Base-by-base conservation (phyloP, 495 filamentous ascomycete genomes). In the Aspergillus mulundensis region DNA sequence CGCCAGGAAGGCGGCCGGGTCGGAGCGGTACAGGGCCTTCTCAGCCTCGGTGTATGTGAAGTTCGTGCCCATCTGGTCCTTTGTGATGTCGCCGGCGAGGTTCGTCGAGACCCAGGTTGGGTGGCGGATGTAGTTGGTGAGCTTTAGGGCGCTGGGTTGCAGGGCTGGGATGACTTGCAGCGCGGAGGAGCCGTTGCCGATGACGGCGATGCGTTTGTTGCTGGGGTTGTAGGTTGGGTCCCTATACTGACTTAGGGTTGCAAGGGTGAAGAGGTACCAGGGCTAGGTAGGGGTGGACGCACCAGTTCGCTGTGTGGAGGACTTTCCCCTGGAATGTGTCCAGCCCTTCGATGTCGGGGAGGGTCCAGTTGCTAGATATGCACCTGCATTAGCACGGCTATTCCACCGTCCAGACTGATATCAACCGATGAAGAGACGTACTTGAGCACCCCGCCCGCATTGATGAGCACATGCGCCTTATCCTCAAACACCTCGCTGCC, bases 151-250 rank as follows among this genome's bases (percentile, higher is more conserved):
- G 1, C n/a, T 56, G 47, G 43, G 21, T 12, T 36, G 32, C 28
- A 88, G 76, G 32, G 77, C 72, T 0, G 84, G 81, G 1, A 85
- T 69, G 11, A 87, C 72, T 59, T 88, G 84, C n/a, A 72, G 65
- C 1, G 65, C 70, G 11, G 72, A 76, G 8, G 67, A 70, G 30
- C 79, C 79, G 65, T 54, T 73, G 24, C 81, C 81, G 43, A 84
- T 74, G 5, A 83, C 60, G 5, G 75, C 78, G 25, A 85, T 72
- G 0, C 60, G 65, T 58, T 83, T 84, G 16, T 72, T 70, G 7
- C 60, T 60, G 15, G 77, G 74, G 44, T 80, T 71, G 23, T 68
- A 70, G 6, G 50, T 60, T 15, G 62, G 49, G 46, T 81, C 74
- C 43, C 43, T 46, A 16, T 5, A 25, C 16, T 16, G 15, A 30